Percentiles rank a stretch among this genome's conserved stretches.
Conservation (phyloP, 352 stramenopile species). For the Phytophthora colocasiae region DNA sequence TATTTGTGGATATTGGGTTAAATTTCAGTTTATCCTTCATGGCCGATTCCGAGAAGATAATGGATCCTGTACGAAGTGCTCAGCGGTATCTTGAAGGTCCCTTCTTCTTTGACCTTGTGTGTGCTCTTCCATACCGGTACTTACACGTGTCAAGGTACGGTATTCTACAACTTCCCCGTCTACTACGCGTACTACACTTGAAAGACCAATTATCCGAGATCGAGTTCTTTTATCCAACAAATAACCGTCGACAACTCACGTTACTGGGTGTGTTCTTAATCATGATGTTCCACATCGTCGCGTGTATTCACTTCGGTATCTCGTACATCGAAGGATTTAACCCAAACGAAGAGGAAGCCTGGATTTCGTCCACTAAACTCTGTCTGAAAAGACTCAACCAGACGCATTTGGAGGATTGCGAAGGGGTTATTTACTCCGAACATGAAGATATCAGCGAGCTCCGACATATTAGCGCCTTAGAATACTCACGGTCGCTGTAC, state of each 20-base stretch:
- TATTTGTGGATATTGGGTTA: slow-evolving; percentile 57
- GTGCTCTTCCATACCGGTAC: slow-evolving; percentile 51
- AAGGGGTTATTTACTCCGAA: slow-evolving; percentile 8
- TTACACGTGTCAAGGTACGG: slow-evolving; percentile 35
- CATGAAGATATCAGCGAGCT: slow-evolving; percentile 15
- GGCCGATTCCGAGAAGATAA: slow-evolving; percentile 61
- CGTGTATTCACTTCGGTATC: slow-evolving; percentile 52
- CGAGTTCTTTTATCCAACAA: slow-evolving; percentile 53
- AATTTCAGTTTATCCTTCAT: slow-evolving; percentile 70
- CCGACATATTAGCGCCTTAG: slow-evolving; percentile 13
- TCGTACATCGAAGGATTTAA: slow-evolving; percentile 51
- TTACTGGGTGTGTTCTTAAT: slow-evolving; percentile 48
- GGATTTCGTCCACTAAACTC: slow-evolving; percentile 39
- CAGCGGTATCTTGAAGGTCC: slow-evolving; percentile 41
- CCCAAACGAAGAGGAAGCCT: slow-evolving; percentile 33
- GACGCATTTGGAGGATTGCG: slow-evolving; percentile 24
- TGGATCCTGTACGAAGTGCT: slow-evolving; percentile 47
- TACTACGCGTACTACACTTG: slow-evolving; percentile 45
- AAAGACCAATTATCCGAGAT: slow-evolving; percentile 44
- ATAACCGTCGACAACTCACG: slow-evolving; percentile 48
- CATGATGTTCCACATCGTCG: slow-evolving; percentile 63
- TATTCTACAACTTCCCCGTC: slow-evolving; percentile 44
- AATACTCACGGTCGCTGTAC: slow-evolving; percentile 53
- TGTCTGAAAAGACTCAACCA: slow-evolving; percentile 31
- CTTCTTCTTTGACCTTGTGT: slow-evolving; percentile 57